Percentiles rank a stretch among this genome's conserved stretches.
Conservation (phyloP, 805 yeast species). For the Pichia sporocuriosa region DNA sequence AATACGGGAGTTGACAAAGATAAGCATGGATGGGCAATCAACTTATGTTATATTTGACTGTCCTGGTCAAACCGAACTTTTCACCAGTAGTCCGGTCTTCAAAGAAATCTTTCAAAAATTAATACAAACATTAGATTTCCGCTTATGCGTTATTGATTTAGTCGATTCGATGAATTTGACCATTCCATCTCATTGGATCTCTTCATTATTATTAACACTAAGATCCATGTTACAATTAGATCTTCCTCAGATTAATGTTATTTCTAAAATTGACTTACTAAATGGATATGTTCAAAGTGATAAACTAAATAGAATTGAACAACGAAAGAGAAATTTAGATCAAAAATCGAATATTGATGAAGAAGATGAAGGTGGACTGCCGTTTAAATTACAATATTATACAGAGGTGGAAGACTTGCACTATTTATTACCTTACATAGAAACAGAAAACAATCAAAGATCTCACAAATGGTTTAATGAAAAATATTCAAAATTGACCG, state of each 20-base stretch:
- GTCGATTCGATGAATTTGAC: constrained; percentile 79
- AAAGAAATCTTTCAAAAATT: constrained; percentile 58
- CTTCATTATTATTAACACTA: constrained; percentile 70
- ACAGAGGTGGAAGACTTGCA: constrained; percentile 86
- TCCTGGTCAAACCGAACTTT: constrained; percentile 95
- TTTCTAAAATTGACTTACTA: constrained; percentile 83
- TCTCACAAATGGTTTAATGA: constrained; percentile 46
- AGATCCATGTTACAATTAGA: constrained; percentile 91
- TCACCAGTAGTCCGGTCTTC: constrained; percentile 81
- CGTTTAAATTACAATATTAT: constrained; percentile 78
- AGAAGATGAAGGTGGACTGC: constrained; percentile 54
- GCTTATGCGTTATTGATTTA: constrained; percentile 79
- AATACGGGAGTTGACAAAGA: constrained; percentile 46
- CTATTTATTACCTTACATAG: constrained; percentile 59
- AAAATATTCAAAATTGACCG: constrained; percentile 54
- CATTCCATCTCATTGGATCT: constrained; percentile 82
- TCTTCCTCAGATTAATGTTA: constrained; percentile 87
- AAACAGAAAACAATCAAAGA: constrained; percentile 63
- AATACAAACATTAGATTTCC: constrained; percentile 55
- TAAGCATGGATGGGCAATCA: constrained; percentile 34
- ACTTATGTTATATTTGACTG: constrained; percentile 78
- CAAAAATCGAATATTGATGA: constrained; percentile 11
- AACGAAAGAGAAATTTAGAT: constrained; percentile 24
- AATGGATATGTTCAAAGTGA: constrained; percentile 39
- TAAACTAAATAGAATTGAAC: constrained; percentile 16